These are phyloP conservation scores for Allium fistulosum DNA, from an alignment of 106 monocot genomes.

Conservation along the genomic window DNA sequence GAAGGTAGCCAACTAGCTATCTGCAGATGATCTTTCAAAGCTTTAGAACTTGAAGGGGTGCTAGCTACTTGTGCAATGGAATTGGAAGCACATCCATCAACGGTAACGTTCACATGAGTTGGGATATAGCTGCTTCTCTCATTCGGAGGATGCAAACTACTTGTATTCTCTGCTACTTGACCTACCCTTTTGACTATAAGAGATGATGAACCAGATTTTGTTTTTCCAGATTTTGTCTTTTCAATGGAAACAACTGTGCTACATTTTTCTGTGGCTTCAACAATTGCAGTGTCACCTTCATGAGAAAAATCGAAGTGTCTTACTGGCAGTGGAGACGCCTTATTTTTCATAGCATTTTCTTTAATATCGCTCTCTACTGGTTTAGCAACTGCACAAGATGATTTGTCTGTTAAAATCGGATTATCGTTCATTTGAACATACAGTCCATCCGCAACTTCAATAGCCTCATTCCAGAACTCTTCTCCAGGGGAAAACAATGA, in stretches of 20 bases:
- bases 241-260: background rate
- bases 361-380: conserved; percentile 9
- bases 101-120: background rate
- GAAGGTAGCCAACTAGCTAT: conserved; percentile 82
- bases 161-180: conserved; percentile 3
- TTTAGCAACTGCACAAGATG: conserved; percentile 20
- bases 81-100: conserved; percentile 1
- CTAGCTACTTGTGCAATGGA: conserved; percentile 12
- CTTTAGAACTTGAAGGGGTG: conserved; percentile 60
- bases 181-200: background rate
- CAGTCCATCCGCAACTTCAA: conserved; percentile 80
- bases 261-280: conserved; percentile 3
- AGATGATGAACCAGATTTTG: background rate
- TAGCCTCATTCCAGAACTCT: conserved; percentile 97
- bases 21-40: conserved; percentile 42
- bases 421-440: conserved; percentile 13
- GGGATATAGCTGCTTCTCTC: background rate
- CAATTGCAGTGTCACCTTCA: conserved; percentile 26
- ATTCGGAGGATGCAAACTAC: background rate
- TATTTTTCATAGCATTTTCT: conserved; percentile 11
- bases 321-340: conserved; percentile 75
- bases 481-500: conserved; percentile 88
- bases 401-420: conserved; percentile 18
- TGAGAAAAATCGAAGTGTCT: conserved; percentile 85
- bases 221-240: background rate